Conservation (phyloP, 345 rosid species). For the Eucalyptus marginata region DNA sequence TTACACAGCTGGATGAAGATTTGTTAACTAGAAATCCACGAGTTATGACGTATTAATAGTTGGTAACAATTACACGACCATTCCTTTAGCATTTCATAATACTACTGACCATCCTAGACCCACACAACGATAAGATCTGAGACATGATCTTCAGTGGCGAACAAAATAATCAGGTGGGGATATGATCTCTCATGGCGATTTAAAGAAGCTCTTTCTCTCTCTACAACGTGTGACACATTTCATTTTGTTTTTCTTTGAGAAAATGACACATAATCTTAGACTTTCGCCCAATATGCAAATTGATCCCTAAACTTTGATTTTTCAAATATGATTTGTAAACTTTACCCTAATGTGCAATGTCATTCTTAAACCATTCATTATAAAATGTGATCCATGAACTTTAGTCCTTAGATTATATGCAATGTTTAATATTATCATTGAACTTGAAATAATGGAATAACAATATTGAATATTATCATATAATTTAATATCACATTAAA, state of each 20-base stretch:
- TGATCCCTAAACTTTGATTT: too few species aligned
- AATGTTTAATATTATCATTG: too few species aligned
- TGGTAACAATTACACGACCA: background rate
- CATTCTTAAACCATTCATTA: too few species aligned
- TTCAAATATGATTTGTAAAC: too few species aligned
- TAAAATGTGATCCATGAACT: too few species aligned
- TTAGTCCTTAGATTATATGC: background rate
- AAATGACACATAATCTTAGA: too few species aligned
- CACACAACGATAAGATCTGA: background rate
- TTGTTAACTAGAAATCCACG: background rate
- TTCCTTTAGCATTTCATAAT: background rate
- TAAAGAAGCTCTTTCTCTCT: background rate
- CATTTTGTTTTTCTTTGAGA: background rate
- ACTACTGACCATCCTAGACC: background rate
- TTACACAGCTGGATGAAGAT: background rate
- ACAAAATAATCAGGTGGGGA: background rate
- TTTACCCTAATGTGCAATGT: too few species aligned
- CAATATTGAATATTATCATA: too few species aligned
- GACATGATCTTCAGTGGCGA: background rate
- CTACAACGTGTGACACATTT: background rate
- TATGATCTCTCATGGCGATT: background rate
- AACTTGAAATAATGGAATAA: too few species aligned
- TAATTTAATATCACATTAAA: too few species aligned
- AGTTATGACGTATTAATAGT: background rate
- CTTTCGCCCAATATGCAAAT: too few species aligned